Conservation (phyloP, 805 yeast genomes). For the Saccharomyces paradoxus region DNA sequence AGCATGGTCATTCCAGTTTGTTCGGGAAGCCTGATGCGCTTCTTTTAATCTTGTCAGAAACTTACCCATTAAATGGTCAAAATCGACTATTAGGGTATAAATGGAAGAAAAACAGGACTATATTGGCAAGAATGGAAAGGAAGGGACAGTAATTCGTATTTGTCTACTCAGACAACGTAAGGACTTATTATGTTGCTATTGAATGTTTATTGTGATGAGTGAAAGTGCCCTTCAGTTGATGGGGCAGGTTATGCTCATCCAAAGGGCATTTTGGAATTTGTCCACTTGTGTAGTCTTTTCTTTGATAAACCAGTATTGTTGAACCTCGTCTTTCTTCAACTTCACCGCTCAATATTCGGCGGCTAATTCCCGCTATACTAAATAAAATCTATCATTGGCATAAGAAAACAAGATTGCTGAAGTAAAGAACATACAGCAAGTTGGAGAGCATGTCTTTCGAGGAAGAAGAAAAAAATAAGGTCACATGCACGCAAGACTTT, state of each 20-base stretch:
- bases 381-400: neutral
- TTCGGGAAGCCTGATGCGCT: neutral
- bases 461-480: neutral
- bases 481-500: constrained; percentile 3
- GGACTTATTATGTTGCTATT: neutral
- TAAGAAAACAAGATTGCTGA: neutral
- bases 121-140: no score
- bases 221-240: neutral
- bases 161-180: no score
- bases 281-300: neutral
- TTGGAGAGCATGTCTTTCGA: neutral
- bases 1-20: neutral
- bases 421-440: neutral
- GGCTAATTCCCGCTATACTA: neutral
- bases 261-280: neutral
- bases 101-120: neutral
- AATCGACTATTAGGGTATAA: neutral
- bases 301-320: neutral
- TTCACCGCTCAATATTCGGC: neutral
- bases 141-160: no score
- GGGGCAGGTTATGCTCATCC: neutral
- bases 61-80: neutral
- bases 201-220: no score
- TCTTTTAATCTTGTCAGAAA: neutral
- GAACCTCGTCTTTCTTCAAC: neutral